Conservation (phyloP, 805 yeast genomes). For the Saturnispora dispora region DNA sequence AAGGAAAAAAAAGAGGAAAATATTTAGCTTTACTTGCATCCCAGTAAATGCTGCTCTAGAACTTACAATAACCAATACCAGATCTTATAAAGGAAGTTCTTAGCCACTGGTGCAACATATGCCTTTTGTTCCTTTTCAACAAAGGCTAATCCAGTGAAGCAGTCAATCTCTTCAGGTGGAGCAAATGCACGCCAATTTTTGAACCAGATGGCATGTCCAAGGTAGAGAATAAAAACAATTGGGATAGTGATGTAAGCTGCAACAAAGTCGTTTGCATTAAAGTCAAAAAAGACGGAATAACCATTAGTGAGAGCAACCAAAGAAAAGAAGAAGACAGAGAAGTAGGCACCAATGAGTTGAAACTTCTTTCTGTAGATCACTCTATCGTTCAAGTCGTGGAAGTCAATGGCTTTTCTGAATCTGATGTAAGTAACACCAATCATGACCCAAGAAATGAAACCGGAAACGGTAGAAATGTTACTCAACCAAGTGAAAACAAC, state of each 20-base stretch:
- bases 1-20: too few relatives aligned
- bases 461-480: constrained; percentile 57
- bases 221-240: constrained; percentile 41
- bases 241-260: constrained; percentile 69
- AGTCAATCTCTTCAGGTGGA: constrained; percentile 52
- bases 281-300: constrained; percentile 53
- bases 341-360: constrained; percentile 53
- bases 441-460: constrained; percentile 55
- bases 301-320: constrained; percentile 65
- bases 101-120: constrained; percentile 31
- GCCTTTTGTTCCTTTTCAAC: constrained; percentile 45
- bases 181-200: constrained; percentile 37
- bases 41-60: neutral
- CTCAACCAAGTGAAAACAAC: constrained; percentile 56
- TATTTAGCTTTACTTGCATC: too few relatives aligned
- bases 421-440: constrained; percentile 46
- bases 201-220: constrained; percentile 47
- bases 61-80: constrained; percentile 36
- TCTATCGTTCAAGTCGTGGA: constrained; percentile 44
- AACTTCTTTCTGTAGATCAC: constrained; percentile 47
- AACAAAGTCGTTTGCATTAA: constrained; percentile 48
- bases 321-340: constrained; percentile 36
- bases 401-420: constrained; percentile 54
- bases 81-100: constrained; percentile 33
- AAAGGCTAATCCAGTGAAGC: constrained; percentile 49